Percentiles rank a stretch among this genome's conserved stretches.
Evolutionary conservation across 192 early-diverging fungal genomes (phyloP).

Genomic region (Dissophora ornata): DNA sequence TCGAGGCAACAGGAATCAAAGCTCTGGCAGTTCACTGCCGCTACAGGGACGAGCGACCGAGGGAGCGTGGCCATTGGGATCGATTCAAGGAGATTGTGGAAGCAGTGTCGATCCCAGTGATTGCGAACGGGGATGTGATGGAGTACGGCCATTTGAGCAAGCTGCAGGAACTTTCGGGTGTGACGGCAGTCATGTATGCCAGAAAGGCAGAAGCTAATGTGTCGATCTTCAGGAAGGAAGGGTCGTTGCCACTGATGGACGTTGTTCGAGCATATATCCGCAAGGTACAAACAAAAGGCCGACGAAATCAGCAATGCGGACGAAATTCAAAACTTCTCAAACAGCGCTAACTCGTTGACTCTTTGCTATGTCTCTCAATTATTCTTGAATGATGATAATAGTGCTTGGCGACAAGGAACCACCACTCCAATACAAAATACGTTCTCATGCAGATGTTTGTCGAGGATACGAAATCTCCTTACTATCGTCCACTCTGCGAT

Average conservation of each 20-base stretch:
- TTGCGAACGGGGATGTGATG: conserved; percentile 94
- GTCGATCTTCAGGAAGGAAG: conserved; percentile 84
- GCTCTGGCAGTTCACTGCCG: conserved; percentile 93
- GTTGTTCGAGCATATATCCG: conserved; percentile 75
- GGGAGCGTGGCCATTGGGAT: conserved; percentile 86
- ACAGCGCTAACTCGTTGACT: no score
- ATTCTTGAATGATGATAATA: no score
- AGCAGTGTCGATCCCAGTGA: conserved; percentile 80
- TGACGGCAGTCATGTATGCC: conserved; percentile 88
- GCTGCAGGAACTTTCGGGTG: conserved; percentile 68
- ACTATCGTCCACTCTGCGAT: conserved; percentile 57
- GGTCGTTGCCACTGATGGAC: conserved; percentile 63
- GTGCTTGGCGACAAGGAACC: conserved; percentile 76
- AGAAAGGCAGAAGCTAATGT: conserved; percentile 88
- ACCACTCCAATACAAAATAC: conserved; percentile 92
- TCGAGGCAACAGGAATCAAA: conserved; percentile 86
- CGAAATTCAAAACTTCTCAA: not conserved
- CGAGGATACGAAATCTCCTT: conserved; percentile 61
- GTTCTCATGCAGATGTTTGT: conserved; percentile 87
- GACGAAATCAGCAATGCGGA: no score
- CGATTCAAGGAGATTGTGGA: conserved; percentile 79
- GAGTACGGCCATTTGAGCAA: conserved; percentile 68
- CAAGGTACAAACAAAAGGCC: conserved; percentile 55
- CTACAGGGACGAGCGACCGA: conserved; percentile 80
- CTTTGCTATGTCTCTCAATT: no score